Conservation (phyloP, 768 basidiomycete species). For the Mycena vitilis region DNA sequence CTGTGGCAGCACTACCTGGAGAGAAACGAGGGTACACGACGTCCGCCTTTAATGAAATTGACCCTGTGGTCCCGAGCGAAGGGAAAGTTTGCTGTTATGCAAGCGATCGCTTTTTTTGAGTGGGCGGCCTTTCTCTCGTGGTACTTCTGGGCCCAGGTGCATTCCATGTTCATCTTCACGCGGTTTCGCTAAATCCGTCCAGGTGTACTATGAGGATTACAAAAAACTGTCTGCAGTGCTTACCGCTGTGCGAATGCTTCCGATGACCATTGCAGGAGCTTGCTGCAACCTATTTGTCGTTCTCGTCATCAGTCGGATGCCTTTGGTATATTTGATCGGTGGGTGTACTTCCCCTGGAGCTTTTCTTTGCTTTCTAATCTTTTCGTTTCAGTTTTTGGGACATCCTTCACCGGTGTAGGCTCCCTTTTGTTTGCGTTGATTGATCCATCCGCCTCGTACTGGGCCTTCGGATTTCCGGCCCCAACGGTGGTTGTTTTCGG, state of each 20-base stretch:
- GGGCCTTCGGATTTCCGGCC: constrained; percentile 83
- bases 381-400: constrained; percentile 52
- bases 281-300: constrained; percentile 76
- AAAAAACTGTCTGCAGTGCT: constrained; percentile 62
- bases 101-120: constrained; percentile 71
- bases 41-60: constrained; percentile 75
- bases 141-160: constrained; percentile 52
- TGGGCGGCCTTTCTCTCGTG: constrained; percentile 70
- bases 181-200: not conserved
- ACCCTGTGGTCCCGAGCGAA: constrained; percentile 72
- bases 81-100: constrained; percentile 71
- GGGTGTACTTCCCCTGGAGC: not conserved
- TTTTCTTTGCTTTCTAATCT: not conserved
- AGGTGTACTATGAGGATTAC: constrained; percentile 84
- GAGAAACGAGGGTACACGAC: constrained; percentile 37
- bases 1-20: constrained; percentile 74
- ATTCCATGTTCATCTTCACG: not conserved
- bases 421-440: constrained; percentile 79
- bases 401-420: constrained; percentile 66
- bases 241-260: constrained; percentile 75
- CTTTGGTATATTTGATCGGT: constrained; percentile 71
- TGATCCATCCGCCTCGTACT: constrained; percentile 66
- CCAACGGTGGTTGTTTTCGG: constrained; percentile 76
- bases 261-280: constrained; percentile 78
- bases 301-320: constrained; percentile 64